Evolutionary conservation across 805 yeast species (phyloP).

Genomic region (Myxozyma sirexii): DNA sequence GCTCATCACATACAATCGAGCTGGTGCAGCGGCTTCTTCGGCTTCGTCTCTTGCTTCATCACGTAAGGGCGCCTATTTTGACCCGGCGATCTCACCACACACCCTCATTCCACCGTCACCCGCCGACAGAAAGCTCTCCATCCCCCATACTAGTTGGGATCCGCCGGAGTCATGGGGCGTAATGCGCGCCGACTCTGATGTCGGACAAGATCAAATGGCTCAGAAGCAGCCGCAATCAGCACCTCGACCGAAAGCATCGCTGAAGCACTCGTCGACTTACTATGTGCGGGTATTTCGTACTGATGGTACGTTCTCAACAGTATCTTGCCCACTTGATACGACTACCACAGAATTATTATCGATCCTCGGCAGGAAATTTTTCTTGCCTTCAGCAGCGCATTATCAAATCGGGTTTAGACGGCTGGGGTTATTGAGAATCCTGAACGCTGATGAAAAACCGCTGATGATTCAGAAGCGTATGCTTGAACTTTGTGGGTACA

Average conservation of each 20-base stretch:
- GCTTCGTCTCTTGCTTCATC: neutral
- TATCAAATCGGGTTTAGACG: conserved; percentile 68
- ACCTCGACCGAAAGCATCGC: conserved; percentile 4
- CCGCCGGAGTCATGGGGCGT: conserved; percentile 70
- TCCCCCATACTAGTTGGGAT: conserved; percentile 46
- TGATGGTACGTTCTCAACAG: conserved; percentile 82
- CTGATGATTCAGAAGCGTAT: conserved; percentile 74
- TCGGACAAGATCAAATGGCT: neutral
- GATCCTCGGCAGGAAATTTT: conserved; percentile 74
- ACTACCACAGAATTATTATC: conserved; percentile 74
- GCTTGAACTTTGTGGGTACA: conserved; percentile 74
- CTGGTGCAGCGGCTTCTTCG: conserved; percentile 14
- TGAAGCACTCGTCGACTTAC: conserved; percentile 36
- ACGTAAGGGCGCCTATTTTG: neutral
- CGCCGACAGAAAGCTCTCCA: neutral
- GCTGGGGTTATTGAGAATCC: conserved; percentile 48
- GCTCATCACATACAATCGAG: conserved; percentile 29
- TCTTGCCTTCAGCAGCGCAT: conserved; percentile 67
- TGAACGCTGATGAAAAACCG: conserved; percentile 75
- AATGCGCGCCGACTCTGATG: conserved; percentile 32
- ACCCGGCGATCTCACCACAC: conserved; percentile 5
- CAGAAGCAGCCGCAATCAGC: conserved; percentile 8
- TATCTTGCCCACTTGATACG: conserved; percentile 76
- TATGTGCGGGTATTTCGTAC: conserved; percentile 76
- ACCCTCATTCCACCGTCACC: conserved; percentile 1